Evolutionary conservation across 768 basidiomycete species (phyloP), one percentile per base, ranked within the genome.

Genomic region (Baorangia bicolor): DNA sequence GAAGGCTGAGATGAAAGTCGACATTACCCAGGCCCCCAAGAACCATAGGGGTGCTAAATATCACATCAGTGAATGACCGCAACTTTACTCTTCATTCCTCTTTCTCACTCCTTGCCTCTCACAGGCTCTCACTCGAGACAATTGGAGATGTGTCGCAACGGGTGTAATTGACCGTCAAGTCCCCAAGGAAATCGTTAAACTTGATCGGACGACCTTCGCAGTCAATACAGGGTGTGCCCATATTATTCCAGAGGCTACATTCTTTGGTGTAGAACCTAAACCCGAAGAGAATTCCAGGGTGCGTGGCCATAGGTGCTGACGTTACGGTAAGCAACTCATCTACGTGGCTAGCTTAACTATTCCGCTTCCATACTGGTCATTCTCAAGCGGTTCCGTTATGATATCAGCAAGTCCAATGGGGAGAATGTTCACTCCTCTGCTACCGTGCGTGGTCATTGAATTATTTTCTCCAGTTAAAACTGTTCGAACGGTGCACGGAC

Each of bases 141-240:
- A n/a, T n/a, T n/a, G n/a, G n/a, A n/a, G n/a, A n/a, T n/a, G n/a
- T n/a, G n/a, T n/a, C n/a, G n/a, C n/a, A 73, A n/a, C n/a, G n/a
- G 69, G 67, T 45, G 21, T 31, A 21, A 58, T 66, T 45, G 74
- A 75, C 23, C 1, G 6, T 14, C 10, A 14, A 12, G 42, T 27
- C 13, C 47, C 43, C 7, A 1, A 16, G 9, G 11, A 21, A 16
- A n/a, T 28, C 1, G 53, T 12, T 31, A 13, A 37, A 3, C 3
- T 34, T 12, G 49, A 47, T 12, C n/a, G n/a, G 14, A 39, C 5
- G 7, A 21, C 10, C 1, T 2, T 33, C n/a, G 34, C 0, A 21
- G 12, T 28, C 12, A 0, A 42, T 9, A 59, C 58, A 25, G 3
- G 18, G 10, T 53, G 37, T 21, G 50, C n/a, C n/a, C n/a, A n/a